These are phyloP conservation scores for Fraxinus nigra DNA, from an alignment of 305 asterid species.

Conservation along the genomic window DNA sequence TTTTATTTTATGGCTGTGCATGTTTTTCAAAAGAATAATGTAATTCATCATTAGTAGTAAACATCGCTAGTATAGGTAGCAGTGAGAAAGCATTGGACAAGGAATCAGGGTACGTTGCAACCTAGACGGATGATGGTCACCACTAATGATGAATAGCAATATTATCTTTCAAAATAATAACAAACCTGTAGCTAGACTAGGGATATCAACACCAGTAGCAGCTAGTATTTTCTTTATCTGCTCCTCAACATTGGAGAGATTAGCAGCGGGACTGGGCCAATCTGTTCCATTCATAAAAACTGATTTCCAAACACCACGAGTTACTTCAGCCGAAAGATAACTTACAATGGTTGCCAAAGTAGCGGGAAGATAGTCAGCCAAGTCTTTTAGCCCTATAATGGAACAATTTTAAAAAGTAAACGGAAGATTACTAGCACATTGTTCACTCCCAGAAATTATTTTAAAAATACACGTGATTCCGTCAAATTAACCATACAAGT, in stretches of 20 bases:
- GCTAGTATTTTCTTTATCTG: slow-evolving; percentile 91
- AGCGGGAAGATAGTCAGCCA: slow-evolving; percentile 97
- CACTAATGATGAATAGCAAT: background rate
- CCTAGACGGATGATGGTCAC: background rate
- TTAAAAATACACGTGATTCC: background rate
- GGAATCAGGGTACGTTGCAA: background rate
- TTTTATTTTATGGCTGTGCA: background rate
- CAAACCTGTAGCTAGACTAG: slow-evolving; percentile 89
- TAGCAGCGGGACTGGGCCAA: slow-evolving; percentile 99
- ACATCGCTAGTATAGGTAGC: background rate
- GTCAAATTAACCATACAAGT: background rate
- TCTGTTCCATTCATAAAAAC: slow-evolving; percentile 97
- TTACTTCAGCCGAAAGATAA: slow-evolving; percentile 96
- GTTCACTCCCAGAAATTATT: background rate
- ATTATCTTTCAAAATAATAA: background rate
- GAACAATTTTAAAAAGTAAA: slow-evolving; percentile 15
- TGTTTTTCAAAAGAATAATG: background rate
- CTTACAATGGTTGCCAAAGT: slow-evolving; percentile 92
- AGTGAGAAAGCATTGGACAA: background rate
- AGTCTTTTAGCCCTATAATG: slow-evolving; percentile 78
- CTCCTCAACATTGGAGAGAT: slow-evolving; percentile 85
- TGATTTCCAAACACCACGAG: slow-evolving; percentile 97
- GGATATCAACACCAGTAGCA: slow-evolving; percentile 93
- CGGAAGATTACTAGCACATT: background rate
- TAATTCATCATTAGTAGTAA: background rate